Percentiles rank a stretch among this genome's conserved stretches.
Evolutionary conservation across 352 stramenopile species (phyloP).

Genomic region (Sclerospora graminicola): DNA sequence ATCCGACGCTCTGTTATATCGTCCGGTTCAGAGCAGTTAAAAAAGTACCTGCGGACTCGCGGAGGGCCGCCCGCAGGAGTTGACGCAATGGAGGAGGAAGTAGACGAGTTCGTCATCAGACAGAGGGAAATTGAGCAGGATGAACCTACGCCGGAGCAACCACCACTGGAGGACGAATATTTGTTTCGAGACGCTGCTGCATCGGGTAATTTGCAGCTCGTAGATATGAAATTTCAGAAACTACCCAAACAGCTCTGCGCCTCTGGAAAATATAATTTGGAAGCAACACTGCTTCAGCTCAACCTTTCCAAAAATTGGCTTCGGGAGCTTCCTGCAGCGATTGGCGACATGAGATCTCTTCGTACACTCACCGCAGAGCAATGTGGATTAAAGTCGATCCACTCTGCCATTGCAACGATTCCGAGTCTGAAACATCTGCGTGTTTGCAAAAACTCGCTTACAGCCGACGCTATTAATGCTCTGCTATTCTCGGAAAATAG

Average conservation of each 20-base stretch:
- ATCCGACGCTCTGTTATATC: conserved; percentile 63
- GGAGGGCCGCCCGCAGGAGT: conserved; percentile 49
- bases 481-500: conserved; percentile 22
- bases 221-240: conserved; percentile 41
- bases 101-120: conserved; percentile 52
- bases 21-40: conserved; percentile 52
- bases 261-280: conserved; percentile 40
- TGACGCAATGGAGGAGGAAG: conserved; percentile 52
- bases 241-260: conserved; percentile 29
- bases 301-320: conserved; percentile 71
- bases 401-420: conserved; percentile 42
- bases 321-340: conserved; percentile 24
- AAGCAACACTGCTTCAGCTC: conserved; percentile 41
- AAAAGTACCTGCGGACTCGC: conserved; percentile 77
- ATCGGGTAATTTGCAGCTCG: conserved; percentile 40
- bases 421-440: conserved; percentile 44
- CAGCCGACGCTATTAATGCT: conserved; percentile 31
- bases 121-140: conserved; percentile 35
- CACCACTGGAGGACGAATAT: conserved; percentile 35
- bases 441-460: conserved; percentile 71
- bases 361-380: conserved; percentile 64
- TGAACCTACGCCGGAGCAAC: conserved; percentile 16
- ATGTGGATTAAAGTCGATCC: conserved; percentile 40
- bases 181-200: conserved; percentile 56
- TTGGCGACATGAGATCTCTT: conserved; percentile 44